These are phyloP conservation scores for Dendrostoma leiphaemia DNA, from an alignment of 2,329 filamentous ascomycete genomes.

Conservation along the genomic window DNA sequence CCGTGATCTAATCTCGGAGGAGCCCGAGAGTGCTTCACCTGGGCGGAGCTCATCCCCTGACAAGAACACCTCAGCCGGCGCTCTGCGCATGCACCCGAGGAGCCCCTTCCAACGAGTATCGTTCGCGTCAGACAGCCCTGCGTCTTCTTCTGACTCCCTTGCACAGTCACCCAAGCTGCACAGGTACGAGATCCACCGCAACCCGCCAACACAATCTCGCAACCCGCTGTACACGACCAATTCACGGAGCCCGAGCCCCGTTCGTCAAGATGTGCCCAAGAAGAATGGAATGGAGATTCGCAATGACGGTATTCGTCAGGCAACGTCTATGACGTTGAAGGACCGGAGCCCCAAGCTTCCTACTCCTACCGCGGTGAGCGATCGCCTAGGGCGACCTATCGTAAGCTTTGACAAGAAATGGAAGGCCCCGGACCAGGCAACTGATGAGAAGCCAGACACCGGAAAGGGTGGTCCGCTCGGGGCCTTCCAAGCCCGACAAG, in stretches of 20 bases:
- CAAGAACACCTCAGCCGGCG: conserved; percentile 32
- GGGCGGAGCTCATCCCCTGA: conserved; percentile 23
- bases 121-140: conserved; percentile 44
- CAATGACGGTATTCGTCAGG: conserved; percentile 81
- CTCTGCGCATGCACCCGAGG: conserved; percentile 57
- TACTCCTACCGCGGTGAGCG: conserved; percentile 86
- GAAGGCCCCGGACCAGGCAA: conserved; percentile 68
- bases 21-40: conserved; percentile 58
- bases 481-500: conserved; percentile 25
- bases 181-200: conserved; percentile 70
- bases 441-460: conserved; percentile 65
- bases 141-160: conserved; percentile 30
- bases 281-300: conserved; percentile 83
- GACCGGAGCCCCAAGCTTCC: conserved; percentile 86
- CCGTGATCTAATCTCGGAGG: conserved; percentile 84
- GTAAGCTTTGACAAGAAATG: conserved; percentile 92
- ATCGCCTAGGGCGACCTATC: conserved; percentile 86
- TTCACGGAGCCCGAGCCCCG: conserved; percentile 32
- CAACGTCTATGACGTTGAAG: conserved; percentile 84
- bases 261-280: conserved; percentile 47
- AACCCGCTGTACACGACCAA: conserved; percentile 80
- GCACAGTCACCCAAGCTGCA: conserved; percentile 41
- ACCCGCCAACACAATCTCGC: conserved; percentile 78
- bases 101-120: conserved; percentile 66
- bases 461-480: conserved; percentile 18